Percentiles rank a stretch among this genome's conserved stretches.
These are phyloP conservation scores for Naganishia sp. DNA, from an alignment of 1,284 basidiomycete species.

Conservation along the genomic window DNA sequence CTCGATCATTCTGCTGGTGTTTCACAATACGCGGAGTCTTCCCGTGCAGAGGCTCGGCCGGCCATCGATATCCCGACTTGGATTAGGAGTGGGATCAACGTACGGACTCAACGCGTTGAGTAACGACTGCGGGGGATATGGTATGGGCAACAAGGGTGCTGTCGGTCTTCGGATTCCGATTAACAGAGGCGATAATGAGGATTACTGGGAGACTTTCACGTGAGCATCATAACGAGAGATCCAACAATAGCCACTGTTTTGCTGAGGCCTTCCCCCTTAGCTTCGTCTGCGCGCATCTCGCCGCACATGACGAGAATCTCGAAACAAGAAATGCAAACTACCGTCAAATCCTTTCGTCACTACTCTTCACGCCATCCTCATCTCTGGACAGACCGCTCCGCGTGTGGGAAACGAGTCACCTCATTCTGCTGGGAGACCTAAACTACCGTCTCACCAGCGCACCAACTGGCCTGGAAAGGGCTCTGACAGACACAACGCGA, in stretches of 20 bases:
- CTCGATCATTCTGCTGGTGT: slow-evolving; percentile 52
- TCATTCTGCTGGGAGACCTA: slow-evolving; percentile 84
- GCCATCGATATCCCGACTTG: slow-evolving; percentile 39
- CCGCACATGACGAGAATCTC: slow-evolving; percentile 77
- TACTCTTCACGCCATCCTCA: slow-evolving; percentile 71
- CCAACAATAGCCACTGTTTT: slow-evolving; percentile 2
- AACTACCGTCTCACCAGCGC: slow-evolving; percentile 71
- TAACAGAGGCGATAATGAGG: slow-evolving; percentile 57
- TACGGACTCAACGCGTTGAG: slow-evolving; percentile 2
- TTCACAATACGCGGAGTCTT: slow-evolving; percentile 47
- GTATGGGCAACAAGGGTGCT: slow-evolving; percentile 94
- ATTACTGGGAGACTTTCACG: slow-evolving; percentile 75
- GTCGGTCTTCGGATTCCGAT: slow-evolving; percentile 84
- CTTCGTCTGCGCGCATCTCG: slow-evolving; percentile 87
- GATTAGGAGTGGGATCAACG: slow-evolving; percentile 30
- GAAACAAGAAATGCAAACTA: slow-evolving; percentile 76
- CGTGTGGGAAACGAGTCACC: slow-evolving; percentile 76
- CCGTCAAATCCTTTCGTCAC: slow-evolving; percentile 70
- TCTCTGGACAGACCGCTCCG: slow-evolving; percentile 59
- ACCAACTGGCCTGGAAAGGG: slow-evolving; percentile 24
- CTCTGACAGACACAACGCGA: slow-evolving; percentile 28
- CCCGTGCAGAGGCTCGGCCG: slow-evolving; percentile 41
- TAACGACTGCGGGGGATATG: slow-evolving; percentile 50
- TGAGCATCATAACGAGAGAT: slow-evolving; percentile 55
- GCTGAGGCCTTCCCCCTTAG: slow-evolving; percentile 56